Evolutionary conservation across 805 yeast genomes (phyloP), one percentile per base, ranked within the genome.

Genomic region (Wickerhamiella qilinensis): DNA sequence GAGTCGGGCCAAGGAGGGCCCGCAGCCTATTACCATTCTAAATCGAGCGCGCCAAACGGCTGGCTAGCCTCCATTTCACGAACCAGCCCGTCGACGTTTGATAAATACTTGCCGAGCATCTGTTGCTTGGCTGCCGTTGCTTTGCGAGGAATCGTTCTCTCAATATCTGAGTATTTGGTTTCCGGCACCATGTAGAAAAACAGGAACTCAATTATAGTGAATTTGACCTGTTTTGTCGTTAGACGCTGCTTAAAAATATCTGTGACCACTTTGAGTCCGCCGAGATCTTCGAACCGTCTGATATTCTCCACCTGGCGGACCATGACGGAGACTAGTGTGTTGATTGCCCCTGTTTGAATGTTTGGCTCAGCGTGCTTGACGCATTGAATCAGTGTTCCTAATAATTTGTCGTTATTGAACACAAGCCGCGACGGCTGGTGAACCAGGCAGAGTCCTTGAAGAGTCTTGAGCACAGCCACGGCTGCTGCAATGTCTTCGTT

Each of bases 121-220:
- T 46, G 47, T 40, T 64, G 67, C 46, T 71, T 71, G 20, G 67
- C 70, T 17, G 55, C 55, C 34, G 65, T 67, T 11, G 65, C 61
- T 37, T 59, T 55, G 28, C 72, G 36, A 24, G 42, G 43, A 30
- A 46, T 20, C 50, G 40, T 41, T 15, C 57, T 59, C 2, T 44
- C 40, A 16, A 42, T 43, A 21, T 44, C 43, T 4, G 47, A 40
- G 8, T 41, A 37, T 31, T 43, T 38, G 1, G 68, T 57, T 53
- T 77, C 88, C 11, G 83, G 84, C 7, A 72, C 64, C 39, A 79
- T 56, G 49, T 79, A 78, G 51, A 77, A 75, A 39, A 78, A 69
- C 38, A 79, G 57, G 52, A 78, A 79, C 56, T 79, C 86, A 36
- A 79, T 63, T 11, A 75, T 66, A 46, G 75, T 72, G 45, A 76